phyloP scores from a whole-genome alignment of 148 eudicot species.

The Pouteria glomerata region DNA sequence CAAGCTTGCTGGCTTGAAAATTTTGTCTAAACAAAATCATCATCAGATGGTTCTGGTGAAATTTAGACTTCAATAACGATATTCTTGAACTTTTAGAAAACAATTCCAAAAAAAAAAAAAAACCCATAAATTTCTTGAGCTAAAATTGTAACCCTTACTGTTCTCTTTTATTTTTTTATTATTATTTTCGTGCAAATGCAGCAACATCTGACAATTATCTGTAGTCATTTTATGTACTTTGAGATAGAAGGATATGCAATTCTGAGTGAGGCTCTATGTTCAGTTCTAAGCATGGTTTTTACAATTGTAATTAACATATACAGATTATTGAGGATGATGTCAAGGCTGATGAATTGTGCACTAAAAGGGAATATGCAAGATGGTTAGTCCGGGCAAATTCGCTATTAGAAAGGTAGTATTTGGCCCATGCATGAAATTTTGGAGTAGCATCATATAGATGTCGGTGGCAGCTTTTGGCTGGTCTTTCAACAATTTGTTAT shows the following conservation, averaged over 20 bases:
- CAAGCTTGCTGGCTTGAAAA: neutral
- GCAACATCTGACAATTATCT: neutral
- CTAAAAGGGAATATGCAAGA: slow-evolving; percentile 89
- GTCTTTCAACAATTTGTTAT: neutral
- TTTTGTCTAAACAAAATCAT: neutral
- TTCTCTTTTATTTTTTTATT: too few relatives aligned
- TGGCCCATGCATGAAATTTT: neutral
- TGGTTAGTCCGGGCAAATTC: slow-evolving; percentile 72
- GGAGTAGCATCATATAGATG: neutral
- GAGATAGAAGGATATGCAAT: slow-evolving; percentile 4
- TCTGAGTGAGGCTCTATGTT: slow-evolving; percentile 11
- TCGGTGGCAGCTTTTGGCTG: slow-evolving; percentile 1
- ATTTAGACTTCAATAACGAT: neutral
- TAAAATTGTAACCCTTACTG: too few relatives aligned
- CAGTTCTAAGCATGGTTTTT: slow-evolving; percentile 38
- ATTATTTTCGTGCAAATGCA: neutral
- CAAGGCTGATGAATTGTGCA: slow-evolving; percentile 69
- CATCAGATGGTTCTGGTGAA: neutral
- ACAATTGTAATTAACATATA: slow-evolving; percentile 41
- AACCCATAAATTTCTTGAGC: too few relatives aligned
- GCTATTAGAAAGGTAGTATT: slow-evolving; percentile 72
- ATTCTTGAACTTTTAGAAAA: neutral
- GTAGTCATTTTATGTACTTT: neutral
- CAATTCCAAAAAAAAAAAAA: neutral
- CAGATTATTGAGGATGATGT: slow-evolving; percentile 88